These are phyloP conservation scores for Neofusicoccum cordaticola DNA, from an alignment of 2,329 filamentous ascomycete genomes.

Conservation along the genomic window DNA sequence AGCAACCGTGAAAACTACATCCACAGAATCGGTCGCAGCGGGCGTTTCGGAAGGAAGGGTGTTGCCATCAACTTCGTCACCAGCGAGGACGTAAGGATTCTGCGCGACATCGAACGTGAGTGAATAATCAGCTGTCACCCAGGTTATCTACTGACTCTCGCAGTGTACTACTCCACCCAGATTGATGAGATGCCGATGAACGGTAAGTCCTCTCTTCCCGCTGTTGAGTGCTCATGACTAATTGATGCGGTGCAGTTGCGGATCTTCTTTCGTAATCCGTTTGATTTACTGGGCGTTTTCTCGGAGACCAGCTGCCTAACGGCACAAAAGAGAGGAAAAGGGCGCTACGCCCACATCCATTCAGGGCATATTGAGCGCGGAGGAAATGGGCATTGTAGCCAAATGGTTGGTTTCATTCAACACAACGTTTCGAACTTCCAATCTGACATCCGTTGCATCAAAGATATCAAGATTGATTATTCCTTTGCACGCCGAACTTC, in stretches of 20 bases:
- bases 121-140: neutral
- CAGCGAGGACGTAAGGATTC: slow-evolving; percentile 93
- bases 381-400: slow-evolving; percentile 22
- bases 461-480: slow-evolving; percentile 16
- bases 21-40: slow-evolving; percentile 93
- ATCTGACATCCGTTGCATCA: slow-evolving; percentile 1
- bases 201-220: slow-evolving; percentile 13
- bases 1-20: slow-evolving; percentile 99
- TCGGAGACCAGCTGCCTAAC: neutral
- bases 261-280: slow-evolving; percentile 14
- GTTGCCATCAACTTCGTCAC: slow-evolving; percentile 99
- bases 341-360: neutral
- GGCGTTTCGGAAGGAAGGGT: slow-evolving; percentile 94
- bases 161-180: slow-evolving; percentile 92
- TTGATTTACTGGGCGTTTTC: neutral
- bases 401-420: slow-evolving; percentile 17
- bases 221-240: neutral
- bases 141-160: slow-evolving; percentile 32
- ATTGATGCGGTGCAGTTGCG: neutral
- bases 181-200: slow-evolving; percentile 99
- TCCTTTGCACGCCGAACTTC: neutral
- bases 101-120: slow-evolving; percentile 92
- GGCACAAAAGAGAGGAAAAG: neutral
- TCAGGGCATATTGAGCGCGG: slow-evolving; percentile 13
- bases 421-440: neutral